Evolutionary conservation across 2,329 filamentous ascomycete species (phyloP).

Genomic region (Exophiala bonariae): DNA sequence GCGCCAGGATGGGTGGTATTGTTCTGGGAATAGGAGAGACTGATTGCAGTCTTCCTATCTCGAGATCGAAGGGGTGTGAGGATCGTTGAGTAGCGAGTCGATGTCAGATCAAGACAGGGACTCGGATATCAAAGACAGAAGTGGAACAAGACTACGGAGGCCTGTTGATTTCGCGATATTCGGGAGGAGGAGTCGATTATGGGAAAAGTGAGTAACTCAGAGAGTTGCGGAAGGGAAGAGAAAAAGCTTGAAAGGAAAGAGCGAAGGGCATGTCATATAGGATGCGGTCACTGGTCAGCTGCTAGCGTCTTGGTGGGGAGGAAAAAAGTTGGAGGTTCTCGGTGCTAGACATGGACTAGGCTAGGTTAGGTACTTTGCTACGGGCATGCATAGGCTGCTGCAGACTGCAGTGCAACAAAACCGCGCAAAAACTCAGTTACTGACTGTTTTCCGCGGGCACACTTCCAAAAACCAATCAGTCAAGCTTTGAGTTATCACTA

Average conservation of each 20-base stretch:
- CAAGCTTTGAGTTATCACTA: no score
- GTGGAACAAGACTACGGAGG: neutral
- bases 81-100: neutral
- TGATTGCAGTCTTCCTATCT: constrained; percentile 28
- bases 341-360: no score
- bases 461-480: no score
- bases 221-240: neutral
- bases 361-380: no score
- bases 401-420: no score
- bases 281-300: no score
- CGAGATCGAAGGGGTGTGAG: neutral
- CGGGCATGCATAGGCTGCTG: no score
- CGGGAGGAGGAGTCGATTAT: neutral
- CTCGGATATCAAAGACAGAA: neutral
- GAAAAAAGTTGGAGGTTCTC: no score
- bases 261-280: no score
- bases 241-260: neutral
- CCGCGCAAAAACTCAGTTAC: no score
- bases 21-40: constrained; percentile 27
- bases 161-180: neutral
- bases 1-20: constrained; percentile 40
- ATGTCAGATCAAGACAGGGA: neutral
- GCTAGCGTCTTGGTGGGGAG: no score
- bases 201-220: neutral
- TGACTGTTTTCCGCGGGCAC: no score